Evolutionary conservation across 345 rosid species (phyloP).

Genomic region (Noccaea caerulescens): DNA sequence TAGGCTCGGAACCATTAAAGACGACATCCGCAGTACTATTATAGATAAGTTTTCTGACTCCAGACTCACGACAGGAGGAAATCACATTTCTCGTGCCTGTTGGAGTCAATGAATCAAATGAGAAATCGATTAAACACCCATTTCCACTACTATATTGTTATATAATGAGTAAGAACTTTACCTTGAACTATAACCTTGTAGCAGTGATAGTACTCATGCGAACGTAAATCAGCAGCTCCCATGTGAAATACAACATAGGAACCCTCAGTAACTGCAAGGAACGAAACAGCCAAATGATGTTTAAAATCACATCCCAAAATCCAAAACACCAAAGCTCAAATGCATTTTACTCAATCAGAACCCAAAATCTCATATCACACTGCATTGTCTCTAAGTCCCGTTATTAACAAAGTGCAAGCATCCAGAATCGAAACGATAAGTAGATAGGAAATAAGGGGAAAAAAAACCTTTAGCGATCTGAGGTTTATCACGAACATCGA

Average conservation of each 20-base stretch:
- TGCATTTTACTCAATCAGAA: conserved; percentile 18
- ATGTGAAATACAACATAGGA: conserved; percentile 71
- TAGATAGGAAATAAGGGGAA: not conserved
- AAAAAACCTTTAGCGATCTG: conserved; percentile 61
- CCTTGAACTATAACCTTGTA: conserved; percentile 87
- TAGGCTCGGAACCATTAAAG: conserved; percentile 75
- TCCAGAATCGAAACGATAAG: conserved; percentile 12
- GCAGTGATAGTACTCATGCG: conserved; percentile 54
- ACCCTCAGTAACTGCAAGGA: conserved; percentile 72
- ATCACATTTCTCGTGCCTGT: conserved; percentile 86
- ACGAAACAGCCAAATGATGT: conserved; percentile 17
- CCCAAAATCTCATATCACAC: conserved; percentile 12
- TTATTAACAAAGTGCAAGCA: conserved; percentile 3
- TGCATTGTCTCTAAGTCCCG: not conserved
- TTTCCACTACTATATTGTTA: not conserved
- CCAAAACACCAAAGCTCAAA: conserved; percentile 21
- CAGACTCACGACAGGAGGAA: conserved; percentile 74
- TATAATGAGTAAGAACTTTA: conserved; percentile 28
- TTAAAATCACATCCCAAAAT: conserved; percentile 23
- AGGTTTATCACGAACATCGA: conserved; percentile 70
- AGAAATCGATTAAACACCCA: conserved; percentile 6
- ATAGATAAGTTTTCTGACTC: conserved; percentile 77
- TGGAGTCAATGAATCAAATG: not conserved
- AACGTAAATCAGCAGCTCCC: conserved; percentile 57
- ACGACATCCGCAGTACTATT: conserved; percentile 86